Percentiles rank a stretch among this genome's conserved stretches.
Evolutionary conservation across 2,329 filamentous ascomycete genomes (phyloP).

Genomic region (Apiospora arundinis): DNA sequence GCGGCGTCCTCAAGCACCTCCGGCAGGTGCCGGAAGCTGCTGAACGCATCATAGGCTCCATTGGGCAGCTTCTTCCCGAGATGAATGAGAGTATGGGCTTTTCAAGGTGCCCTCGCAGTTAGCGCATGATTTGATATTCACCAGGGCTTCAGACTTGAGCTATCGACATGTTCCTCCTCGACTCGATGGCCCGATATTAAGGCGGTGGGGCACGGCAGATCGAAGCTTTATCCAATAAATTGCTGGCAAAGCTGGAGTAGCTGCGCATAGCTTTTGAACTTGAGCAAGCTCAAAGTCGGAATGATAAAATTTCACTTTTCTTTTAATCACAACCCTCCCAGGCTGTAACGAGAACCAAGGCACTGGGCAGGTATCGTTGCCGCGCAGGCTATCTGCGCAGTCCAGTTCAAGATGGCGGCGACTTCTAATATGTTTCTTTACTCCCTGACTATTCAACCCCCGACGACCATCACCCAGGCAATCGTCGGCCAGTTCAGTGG

Average conservation of each 20-base stretch:
- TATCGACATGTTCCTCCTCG: neutral
- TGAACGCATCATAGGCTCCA: constrained; percentile 39
- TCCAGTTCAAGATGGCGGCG: constrained; percentile 76
- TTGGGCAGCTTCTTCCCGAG: constrained; percentile 21
- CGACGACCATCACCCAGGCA: constrained; percentile 87
- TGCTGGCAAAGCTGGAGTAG: constrained; percentile 4
- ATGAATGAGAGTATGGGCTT: neutral
- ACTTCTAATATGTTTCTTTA: constrained; percentile 99
- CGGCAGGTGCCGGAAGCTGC: constrained; percentile 37
- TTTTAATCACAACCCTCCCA: neutral
- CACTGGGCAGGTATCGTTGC: constrained; percentile 29
- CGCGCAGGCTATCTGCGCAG: constrained; percentile 43
- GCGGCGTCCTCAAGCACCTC: constrained; percentile 34
- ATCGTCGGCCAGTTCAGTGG: constrained; percentile 95
- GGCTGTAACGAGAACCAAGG: constrained; percentile 17
- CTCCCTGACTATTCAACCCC: constrained; percentile 92
- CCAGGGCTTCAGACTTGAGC: neutral
- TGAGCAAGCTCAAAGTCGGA: constrained; percentile 10
- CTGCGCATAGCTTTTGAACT: constrained; percentile 14
- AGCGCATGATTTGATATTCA: neutral
- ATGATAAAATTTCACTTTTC: constrained; percentile 4
- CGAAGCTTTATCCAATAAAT: constrained; percentile 15
- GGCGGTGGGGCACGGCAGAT: constrained; percentile 20
- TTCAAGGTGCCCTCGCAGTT: neutral
- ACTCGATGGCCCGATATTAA: constrained; percentile 9